Conservation (phyloP, 2,329 filamentous ascomycete species). For the Cryphonectria japonica region DNA sequence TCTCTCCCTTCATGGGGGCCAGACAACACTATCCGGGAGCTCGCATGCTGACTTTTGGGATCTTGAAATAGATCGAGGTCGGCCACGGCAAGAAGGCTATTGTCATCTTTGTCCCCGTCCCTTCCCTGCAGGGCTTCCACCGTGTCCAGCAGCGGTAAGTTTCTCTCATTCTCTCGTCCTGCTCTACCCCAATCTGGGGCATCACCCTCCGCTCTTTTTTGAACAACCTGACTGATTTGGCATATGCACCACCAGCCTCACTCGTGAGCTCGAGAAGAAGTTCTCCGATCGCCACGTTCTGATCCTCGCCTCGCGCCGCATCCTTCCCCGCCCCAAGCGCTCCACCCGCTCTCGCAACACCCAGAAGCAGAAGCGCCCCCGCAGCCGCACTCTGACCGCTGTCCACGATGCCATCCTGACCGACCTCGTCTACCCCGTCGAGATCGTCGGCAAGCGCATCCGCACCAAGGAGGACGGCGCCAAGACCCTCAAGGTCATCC, state of each 20-base stretch:
- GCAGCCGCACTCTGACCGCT: conserved; percentile 95
- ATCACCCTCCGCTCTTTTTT: background rate
- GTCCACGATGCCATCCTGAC: conserved; percentile 98
- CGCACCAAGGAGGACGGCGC: conserved; percentile 98
- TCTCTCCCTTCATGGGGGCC: conserved; percentile 32
- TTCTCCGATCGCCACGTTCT: conserved; percentile 99
- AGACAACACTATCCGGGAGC: conserved; percentile 61
- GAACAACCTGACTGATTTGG: background rate
- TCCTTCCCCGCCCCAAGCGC: conserved; percentile 97
- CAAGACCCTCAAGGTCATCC: conserved; percentile 98
- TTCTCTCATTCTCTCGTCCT: conserved; percentile 11
- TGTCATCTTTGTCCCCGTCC: conserved; percentile 99
- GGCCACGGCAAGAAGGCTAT: conserved; percentile 99
- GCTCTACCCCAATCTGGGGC: too few species aligned
- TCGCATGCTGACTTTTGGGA: conserved; percentile 73
- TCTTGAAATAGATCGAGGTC: conserved; percentile 90
- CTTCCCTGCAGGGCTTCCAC: conserved; percentile 98
- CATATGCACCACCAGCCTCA: conserved; percentile 66
- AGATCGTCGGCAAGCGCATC: conserved; percentile 99
- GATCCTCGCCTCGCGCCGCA: conserved; percentile 98
- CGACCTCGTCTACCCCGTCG: conserved; percentile 98
- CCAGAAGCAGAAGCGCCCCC: conserved; percentile 98
- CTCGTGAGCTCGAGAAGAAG: conserved; percentile 99
- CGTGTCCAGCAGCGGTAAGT: conserved; percentile 99
- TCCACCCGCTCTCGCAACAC: conserved; percentile 94